Evolutionary conservation across 1,284 basidiomycete genomes (phyloP).

Genomic region (Ceratobasidium papillatum): DNA sequence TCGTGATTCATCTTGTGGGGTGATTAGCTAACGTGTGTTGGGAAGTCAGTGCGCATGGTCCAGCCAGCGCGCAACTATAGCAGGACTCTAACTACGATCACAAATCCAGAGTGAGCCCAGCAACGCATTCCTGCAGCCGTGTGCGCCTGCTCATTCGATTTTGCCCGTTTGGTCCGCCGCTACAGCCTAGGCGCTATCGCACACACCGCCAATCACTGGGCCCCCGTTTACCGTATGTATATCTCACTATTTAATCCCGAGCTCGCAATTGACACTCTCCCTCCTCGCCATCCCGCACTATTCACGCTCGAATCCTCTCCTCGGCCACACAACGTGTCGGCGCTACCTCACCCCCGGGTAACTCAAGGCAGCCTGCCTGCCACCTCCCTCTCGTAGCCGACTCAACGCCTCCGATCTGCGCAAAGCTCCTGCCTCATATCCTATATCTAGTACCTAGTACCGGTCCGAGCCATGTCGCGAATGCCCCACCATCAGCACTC

Average conservation of each 20-base stretch:
- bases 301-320: neutral
- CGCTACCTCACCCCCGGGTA: slow-evolving; percentile 21
- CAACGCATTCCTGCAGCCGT: neutral
- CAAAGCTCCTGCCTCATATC: slow-evolving; percentile 2
- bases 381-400: slow-evolving; percentile 18
- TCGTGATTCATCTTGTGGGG: neutral
- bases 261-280: neutral
- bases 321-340: slow-evolving; percentile 24
- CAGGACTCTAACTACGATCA: neutral
- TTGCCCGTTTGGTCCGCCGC: slow-evolving; percentile 1
- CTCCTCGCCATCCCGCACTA: slow-evolving; percentile 7
- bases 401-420: slow-evolving; percentile 2
- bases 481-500: slow-evolving; percentile 38
- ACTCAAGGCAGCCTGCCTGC: slow-evolving; percentile 21
- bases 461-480: slow-evolving; percentile 16
- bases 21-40: slow-evolving; percentile 13
- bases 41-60: slow-evolving; percentile 5
- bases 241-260: neutral
- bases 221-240: neutral
- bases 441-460: neutral
- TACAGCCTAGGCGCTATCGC: neutral
- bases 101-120: neutral
- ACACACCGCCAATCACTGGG: neutral
- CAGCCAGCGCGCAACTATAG: neutral
- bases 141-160: neutral